Base-by-base conservation (phyloP, 2,329 filamentous ascomycete genomes). In the Colletotrichum plurivorum region DNA sequence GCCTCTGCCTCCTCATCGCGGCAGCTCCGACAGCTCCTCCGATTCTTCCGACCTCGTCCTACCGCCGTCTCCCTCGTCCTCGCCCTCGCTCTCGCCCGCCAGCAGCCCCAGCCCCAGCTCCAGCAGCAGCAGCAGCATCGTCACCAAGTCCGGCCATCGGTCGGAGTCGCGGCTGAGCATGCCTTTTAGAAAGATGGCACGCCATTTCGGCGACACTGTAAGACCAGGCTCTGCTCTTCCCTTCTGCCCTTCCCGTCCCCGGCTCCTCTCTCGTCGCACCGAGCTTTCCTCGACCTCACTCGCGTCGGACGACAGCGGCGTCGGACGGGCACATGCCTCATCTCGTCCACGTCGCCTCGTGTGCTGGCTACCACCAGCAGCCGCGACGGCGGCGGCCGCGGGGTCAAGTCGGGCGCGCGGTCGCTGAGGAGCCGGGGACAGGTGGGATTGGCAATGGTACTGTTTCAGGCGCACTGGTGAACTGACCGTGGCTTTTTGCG, bases 161-260 rank as follows among this genome's bases (percentile, higher is more conserved):
- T 63, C 71, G 25, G 71, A 72, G 65, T 72, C 69, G 65, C 69
- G 65, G 15, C 27, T 72, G 52, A 71, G 63, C 31, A 77, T 77
- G 76, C 75, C 76, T 31, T 76, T 78, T 66, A 73, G 76, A 54
- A 76, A 78, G 31, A 81, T 85, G 77, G 82, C 82, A 60, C 83
- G 83, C 75, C 82, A 83, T 58, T 83, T 85, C 70, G 83, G 83
- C 75, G 83, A 85, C 73, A 80, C 83, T 72, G 82, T 84, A 80
- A 75, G 82, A 76, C 69, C 16, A 36, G 8, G 31, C 31, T 9
- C 31, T 12, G 31, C 7, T 1, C 18, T 20, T 27, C 25, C 25
- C 18, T 39, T 13, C 10, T 22, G 36, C 67, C 52, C 16, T 6
- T 5, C n/a, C n/a, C 16, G 0, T 20, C 45, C 16, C 48, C n/a